These are phyloP conservation scores for Alternaria conjuncta DNA, from an alignment of 2,329 filamentous ascomycete genomes.

Conservation along the genomic window DNA sequence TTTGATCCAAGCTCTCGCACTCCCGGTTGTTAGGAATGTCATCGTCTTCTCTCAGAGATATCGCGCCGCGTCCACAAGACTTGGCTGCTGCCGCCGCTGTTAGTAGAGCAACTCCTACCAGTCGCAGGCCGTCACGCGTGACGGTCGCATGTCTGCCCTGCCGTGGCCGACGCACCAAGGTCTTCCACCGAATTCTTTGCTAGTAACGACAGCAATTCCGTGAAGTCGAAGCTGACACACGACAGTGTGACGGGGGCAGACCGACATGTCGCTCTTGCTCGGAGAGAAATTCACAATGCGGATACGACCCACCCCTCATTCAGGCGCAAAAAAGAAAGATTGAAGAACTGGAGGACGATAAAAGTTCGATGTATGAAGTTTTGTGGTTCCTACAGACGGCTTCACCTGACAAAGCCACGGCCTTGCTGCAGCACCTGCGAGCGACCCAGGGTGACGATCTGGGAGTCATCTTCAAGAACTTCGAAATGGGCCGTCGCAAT, in stretches of 20 bases:
- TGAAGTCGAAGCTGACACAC: not conserved
- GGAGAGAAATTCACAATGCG: not conserved
- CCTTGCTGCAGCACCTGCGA: conserved; percentile 13
- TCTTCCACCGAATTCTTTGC: not conserved
- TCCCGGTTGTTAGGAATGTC: not conserved
- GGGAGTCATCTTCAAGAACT: conserved; percentile 6
- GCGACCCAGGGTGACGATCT: conserved; percentile 9
- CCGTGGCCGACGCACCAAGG: conserved; percentile 11
- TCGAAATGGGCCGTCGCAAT: not conserved
- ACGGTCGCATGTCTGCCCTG: conserved; percentile 9
- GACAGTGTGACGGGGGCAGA: conserved; percentile 13
- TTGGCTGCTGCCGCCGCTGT: not conserved
- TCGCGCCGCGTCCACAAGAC: conserved; percentile 7
- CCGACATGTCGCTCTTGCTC: conserved; percentile 12
- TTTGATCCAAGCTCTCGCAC: not conserved
- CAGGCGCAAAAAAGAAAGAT: conserved; percentile 15
- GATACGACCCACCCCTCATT: conserved; percentile 4
- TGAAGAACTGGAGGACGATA: conserved; percentile 11
- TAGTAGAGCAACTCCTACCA: not conserved
- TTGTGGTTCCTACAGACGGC: conserved; percentile 24
- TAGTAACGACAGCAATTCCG: not conserved
- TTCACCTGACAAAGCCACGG: conserved; percentile 13
- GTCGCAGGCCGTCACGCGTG: not conserved
- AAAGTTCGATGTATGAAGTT: conserved; percentile 16
- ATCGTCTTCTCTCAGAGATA: conserved; percentile 1